Evolutionary conservation across 441 rosid species (phyloP), one percentile per base, ranked within the genome.

Genomic region (Erysimum cheiri): DNA sequence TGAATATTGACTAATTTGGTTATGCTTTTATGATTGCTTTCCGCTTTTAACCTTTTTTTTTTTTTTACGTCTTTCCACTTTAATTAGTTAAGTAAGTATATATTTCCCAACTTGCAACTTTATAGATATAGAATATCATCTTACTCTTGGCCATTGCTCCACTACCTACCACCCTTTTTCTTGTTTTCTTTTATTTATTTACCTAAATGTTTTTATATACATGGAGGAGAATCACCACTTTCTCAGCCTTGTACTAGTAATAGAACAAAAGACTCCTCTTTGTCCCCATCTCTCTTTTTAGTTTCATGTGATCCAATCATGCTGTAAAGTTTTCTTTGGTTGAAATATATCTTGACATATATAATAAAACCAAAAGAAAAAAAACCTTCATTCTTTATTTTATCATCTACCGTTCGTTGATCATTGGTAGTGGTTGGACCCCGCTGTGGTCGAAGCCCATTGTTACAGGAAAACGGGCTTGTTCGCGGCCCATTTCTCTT

Each of bases 91-190:
- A n/a, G n/a, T n/a, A n/a, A n/a, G n/a, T 9, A 65, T 26, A 37
- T 54, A 54, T 40, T 8, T 31, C 35, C 63, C 72, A 67, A 67
- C 55, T 67, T 55, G 62, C 48, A 7, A 19, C 62, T 66, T 66
- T 66, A 39, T 15, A 50, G 50, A 47, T 48, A 22, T 49, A 64
- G 11, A 36, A 24, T 6, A 14, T 49, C 31, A 49, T 64, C 50
- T 35, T 35, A 64, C 46, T 47, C 44, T 12, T 64, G 17, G 12
- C 49, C 59, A 8, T 49, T 64, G 28, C 59, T 64, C 69, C 69
- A 64, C 59, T 64, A 36, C 41, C 67, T 47, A 61, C 15, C 67
- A 62, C 31, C 4, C 29, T 1, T 17, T 32, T 62, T 11, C 24
- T 28, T 10, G 8, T 15, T 41, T 37, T 31, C 17, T 9, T 19